These are phyloP conservation scores for Auriscalpium vulgare DNA, from an alignment of 768 basidiomycete species.

Conservation along the genomic window DNA sequence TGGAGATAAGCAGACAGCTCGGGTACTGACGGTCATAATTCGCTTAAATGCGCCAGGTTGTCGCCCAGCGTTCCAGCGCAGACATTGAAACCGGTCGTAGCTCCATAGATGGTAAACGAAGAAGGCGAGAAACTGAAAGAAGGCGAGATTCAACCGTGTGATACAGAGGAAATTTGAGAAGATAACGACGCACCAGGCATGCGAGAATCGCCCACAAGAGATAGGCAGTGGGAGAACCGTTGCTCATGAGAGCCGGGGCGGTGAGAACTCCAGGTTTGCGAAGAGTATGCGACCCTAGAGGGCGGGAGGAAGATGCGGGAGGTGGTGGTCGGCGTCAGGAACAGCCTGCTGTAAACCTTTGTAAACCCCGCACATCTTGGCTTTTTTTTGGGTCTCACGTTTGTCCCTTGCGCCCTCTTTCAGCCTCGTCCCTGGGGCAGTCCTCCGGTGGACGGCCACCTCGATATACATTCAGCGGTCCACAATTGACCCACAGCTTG, in stretches of 20 bases:
- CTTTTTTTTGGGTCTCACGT: too few species aligned
- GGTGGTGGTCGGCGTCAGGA: too few species aligned
- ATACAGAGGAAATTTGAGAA: not conserved
- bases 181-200: constrained; percentile 8
- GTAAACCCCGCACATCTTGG: too few species aligned
- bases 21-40: constrained; percentile 72
- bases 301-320: too few species aligned
- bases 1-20: not conserved
- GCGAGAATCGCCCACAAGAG: constrained; percentile 67
- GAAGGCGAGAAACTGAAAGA: constrained; percentile 53
- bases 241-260: constrained; percentile 35
- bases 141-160: not conserved
- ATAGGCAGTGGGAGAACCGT: constrained; percentile 66
- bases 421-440: too few species aligned
- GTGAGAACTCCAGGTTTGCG: not conserved
- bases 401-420: too few species aligned
- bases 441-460: too few species aligned
- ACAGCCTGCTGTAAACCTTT: too few species aligned
- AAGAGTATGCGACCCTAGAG: not conserved
- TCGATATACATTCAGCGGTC: too few species aligned
- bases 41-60: constrained; percentile 83
- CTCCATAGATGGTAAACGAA: constrained; percentile 71
- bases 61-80: constrained; percentile 66
- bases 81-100: constrained; percentile 70
- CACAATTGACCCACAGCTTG: too few species aligned